phyloP scores from a whole-genome alignment of 177 flowering plant genomes.

The Vitis hybrid region DNA sequence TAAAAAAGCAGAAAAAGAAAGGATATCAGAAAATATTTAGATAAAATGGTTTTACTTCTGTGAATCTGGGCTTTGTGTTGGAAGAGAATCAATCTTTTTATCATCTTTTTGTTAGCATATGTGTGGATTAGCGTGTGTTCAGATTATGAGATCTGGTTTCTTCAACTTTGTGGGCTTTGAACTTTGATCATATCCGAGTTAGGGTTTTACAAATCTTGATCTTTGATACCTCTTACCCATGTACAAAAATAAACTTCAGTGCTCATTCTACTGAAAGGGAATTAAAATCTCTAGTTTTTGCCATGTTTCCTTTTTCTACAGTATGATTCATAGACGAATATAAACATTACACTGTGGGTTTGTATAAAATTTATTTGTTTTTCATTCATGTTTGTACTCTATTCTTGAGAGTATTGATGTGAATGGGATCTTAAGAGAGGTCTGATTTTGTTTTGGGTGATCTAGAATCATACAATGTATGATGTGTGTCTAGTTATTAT shows the following conservation, averaged over 20 bases:
- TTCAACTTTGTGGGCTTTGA: background rate
- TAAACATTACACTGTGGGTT: too few relatives aligned
- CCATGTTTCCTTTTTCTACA: background rate
- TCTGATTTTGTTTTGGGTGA: too few relatives aligned
- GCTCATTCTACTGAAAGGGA: background rate
- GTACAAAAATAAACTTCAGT: background rate
- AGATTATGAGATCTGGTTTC: background rate
- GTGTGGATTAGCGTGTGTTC: background rate
- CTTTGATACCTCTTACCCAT: background rate
- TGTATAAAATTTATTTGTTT: too few relatives aligned
- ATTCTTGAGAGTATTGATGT: too few relatives aligned
- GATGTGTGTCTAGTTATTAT: too few relatives aligned
- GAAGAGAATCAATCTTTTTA: slow-evolving; percentile 2
- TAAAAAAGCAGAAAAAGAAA: slow-evolving; percentile 4
- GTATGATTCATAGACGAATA: too few relatives aligned
- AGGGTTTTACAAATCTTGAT: background rate
- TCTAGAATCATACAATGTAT: too few relatives aligned
- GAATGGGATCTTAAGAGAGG: too few relatives aligned
- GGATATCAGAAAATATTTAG: slow-evolving; percentile 10
- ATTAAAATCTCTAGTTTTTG: background rate
- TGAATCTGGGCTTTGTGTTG: background rate
- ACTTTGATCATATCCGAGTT: background rate
- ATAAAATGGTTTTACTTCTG: slow-evolving; percentile 14
- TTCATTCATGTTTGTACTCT: too few relatives aligned
- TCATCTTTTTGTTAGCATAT: background rate